Conservation (phyloP, 2,329 filamentous ascomycete species). For the Phaeophleospora eucalypticola region DNA sequence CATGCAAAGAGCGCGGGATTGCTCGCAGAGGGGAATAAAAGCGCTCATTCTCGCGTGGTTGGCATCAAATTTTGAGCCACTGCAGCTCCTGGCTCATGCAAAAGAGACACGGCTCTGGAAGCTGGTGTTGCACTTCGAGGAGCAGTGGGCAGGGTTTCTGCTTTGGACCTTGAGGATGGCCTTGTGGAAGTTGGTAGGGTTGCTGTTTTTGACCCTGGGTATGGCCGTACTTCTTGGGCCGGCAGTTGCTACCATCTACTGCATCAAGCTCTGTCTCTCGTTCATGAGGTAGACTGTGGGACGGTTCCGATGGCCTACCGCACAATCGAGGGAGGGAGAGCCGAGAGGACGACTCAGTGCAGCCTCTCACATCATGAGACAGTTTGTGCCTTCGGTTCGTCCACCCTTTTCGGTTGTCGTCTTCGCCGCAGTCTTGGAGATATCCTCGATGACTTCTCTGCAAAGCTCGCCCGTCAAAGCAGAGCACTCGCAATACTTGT, state of each 20-base stretch:
- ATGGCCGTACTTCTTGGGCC: too few species aligned
- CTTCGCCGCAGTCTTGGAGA: conserved; percentile 55
- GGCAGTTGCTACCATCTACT: too few species aligned
- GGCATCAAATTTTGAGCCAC: background rate
- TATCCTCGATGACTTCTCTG: conserved; percentile 57
- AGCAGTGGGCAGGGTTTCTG: too few species aligned
- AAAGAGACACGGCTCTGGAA: background rate
- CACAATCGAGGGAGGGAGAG: too few species aligned
- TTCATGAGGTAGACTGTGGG: too few species aligned
- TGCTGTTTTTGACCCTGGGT: too few species aligned
- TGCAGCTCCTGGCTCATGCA: background rate
- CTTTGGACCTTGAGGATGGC: too few species aligned
- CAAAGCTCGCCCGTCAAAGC: conserved; percentile 56
- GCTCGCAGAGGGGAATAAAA: background rate
- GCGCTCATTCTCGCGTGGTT: background rate
- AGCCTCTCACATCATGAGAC: conserved; percentile 25
- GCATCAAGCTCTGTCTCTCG: too few species aligned
- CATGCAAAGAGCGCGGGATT: background rate
- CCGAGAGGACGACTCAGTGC: too few species aligned
- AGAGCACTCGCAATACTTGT: conserved; percentile 61
- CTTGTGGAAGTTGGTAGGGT: too few species aligned
- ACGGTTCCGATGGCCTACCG: too few species aligned
- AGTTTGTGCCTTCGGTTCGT: conserved; percentile 20
- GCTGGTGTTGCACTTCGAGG: background rate
- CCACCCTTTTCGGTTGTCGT: conserved; percentile 54